These are phyloP conservation scores for Cutaneotrichosporon spelunceum DNA, from an alignment of 1,284 basidiomycete species.

Conservation along the genomic window DNA sequence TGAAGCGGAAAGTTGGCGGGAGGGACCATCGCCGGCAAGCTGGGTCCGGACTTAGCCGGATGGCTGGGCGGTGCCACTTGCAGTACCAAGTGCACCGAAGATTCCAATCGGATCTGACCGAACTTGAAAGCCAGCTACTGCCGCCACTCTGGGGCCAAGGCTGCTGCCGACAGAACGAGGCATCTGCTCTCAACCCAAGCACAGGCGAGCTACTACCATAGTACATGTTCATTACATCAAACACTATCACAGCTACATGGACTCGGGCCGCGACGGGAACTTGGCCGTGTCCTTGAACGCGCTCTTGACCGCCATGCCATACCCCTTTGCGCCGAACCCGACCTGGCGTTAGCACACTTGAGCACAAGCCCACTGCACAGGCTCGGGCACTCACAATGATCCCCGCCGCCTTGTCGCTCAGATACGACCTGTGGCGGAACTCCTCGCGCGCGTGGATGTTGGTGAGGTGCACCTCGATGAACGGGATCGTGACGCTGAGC, in stretches of 20 bases:
- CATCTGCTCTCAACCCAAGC: not conserved
- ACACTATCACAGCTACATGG: not conserved
- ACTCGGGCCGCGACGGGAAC: slow-evolving; percentile 22
- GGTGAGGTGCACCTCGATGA: slow-evolving; percentile 48
- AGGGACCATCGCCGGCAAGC: too few relatives aligned
- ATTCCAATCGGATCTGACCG: too few relatives aligned
- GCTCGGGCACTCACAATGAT: slow-evolving; percentile 31
- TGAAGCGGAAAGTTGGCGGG: too few relatives aligned
- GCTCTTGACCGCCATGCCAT: slow-evolving; percentile 26
- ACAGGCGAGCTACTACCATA: not conserved
- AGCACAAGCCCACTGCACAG: not conserved
- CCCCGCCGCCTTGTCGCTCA: slow-evolving; percentile 37
- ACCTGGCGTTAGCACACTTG: slow-evolving; percentile 24
- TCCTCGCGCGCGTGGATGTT: slow-evolving; percentile 47
- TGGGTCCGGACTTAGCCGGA: too few relatives aligned
- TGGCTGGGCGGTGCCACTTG: too few relatives aligned
- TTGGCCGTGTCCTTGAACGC: slow-evolving; percentile 25
- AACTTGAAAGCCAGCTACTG: too few relatives aligned
- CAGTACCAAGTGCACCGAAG: too few relatives aligned
- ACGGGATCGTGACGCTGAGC: slow-evolving; percentile 38
- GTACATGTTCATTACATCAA: not conserved
- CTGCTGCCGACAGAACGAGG: too few relatives aligned
- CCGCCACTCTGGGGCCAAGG: too few relatives aligned
- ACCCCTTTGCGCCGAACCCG: slow-evolving; percentile 28
- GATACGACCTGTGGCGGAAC: slow-evolving; percentile 48